A percentile compares a stretch with the other conserved stretches of the same genome.
Evolutionary conservation across 2,329 filamentous ascomycete genomes (phyloP).

Genomic region (Xylariaceae sp.): DNA sequence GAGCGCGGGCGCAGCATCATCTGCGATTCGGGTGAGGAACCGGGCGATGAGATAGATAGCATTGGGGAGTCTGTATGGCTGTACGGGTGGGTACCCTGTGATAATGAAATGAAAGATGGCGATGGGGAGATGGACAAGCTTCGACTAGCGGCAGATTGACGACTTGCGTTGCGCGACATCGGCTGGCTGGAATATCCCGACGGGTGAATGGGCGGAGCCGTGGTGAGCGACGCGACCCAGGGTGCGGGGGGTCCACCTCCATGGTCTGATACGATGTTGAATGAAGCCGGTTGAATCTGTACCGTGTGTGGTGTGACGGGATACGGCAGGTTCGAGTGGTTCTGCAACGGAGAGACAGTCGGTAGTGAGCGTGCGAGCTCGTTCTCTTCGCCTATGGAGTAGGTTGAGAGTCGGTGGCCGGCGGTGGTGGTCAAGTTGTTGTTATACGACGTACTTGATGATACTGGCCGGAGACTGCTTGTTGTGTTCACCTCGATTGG

Average conservation of each 20-base stretch:
- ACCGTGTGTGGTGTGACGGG: slow-evolving; percentile 19
- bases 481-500: slow-evolving; percentile 27
- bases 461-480: slow-evolving; percentile 25
- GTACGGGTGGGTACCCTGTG: too few species aligned
- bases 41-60: slow-evolving; percentile 11
- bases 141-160: slow-evolving; percentile 34
- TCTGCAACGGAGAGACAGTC: not conserved
- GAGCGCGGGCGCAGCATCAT: slow-evolving; percentile 26
- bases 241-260: slow-evolving; percentile 18
- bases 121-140: slow-evolving; percentile 21
- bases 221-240: slow-evolving; percentile 21
- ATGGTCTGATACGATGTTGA: too few species aligned
- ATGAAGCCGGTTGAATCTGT: slow-evolving; percentile 18
- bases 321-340: slow-evolving; percentile 18
- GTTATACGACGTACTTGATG: slow-evolving; percentile 5
- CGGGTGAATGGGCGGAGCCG: slow-evolving; percentile 21
- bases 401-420: slow-evolving; percentile 13
- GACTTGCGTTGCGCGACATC: slow-evolving; percentile 45
- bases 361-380: slow-evolving; percentile 8
- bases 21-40: slow-evolving; percentile 24
- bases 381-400: slow-evolving; percentile 18
- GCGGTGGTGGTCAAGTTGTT: slow-evolving; percentile 8
- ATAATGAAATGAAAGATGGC: too few species aligned
- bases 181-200: slow-evolving; percentile 47
- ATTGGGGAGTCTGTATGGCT: slow-evolving; percentile 4